Evolutionary conservation across 2,329 filamentous ascomycete species (phyloP).

Genomic region (Ophiocordyceps camponoti-rufipedis): DNA sequence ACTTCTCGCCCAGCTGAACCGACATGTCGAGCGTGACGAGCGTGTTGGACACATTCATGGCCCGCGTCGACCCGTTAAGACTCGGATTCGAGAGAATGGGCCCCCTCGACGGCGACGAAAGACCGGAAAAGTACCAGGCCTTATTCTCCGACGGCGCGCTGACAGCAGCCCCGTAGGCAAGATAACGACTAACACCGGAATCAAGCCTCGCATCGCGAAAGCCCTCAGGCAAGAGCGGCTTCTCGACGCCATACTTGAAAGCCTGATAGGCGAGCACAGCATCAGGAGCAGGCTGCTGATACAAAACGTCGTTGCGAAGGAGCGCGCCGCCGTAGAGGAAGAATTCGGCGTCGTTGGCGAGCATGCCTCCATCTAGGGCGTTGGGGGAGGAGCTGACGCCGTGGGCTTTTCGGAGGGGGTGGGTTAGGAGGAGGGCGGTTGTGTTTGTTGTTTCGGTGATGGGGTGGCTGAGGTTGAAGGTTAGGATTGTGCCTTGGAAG

Average conservation of each 20-base stretch:
- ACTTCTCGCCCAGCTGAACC: slow-evolving; percentile 27
- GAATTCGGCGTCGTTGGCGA: slow-evolving; percentile 45
- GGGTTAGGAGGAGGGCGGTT: slow-evolving; percentile 26
- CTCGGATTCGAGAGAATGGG: slow-evolving; percentile 22
- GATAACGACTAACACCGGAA: slow-evolving; percentile 34
- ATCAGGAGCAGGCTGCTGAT: slow-evolving; percentile 20
- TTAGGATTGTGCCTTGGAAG: slow-evolving; percentile 31
- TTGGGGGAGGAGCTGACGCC: slow-evolving; percentile 35
- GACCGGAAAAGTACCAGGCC: slow-evolving; percentile 53
- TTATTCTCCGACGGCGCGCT: slow-evolving; percentile 52
- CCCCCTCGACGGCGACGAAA: slow-evolving; percentile 31
- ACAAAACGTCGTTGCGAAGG: slow-evolving; percentile 14
- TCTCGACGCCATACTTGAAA: slow-evolving; percentile 30
- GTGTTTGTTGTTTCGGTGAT: slow-evolving; percentile 35
- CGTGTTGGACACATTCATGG: slow-evolving; percentile 29
- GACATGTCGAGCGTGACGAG: slow-evolving; percentile 45
- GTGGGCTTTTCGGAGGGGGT: slow-evolving; percentile 10
- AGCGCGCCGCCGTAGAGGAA: slow-evolving; percentile 44
- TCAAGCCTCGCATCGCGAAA: slow-evolving; percentile 24
- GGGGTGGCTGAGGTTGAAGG: slow-evolving; percentile 36
- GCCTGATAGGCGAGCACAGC: slow-evolving; percentile 30
- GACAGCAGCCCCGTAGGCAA: slow-evolving; percentile 45
- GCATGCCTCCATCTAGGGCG: slow-evolving; percentile 43
- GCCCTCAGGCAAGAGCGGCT: slow-evolving; percentile 21
- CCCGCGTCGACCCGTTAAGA: slow-evolving; percentile 16